Conservation (phyloP, 1,284 basidiomycete genomes). For the Leccinum cinnamomeum region DNA sequence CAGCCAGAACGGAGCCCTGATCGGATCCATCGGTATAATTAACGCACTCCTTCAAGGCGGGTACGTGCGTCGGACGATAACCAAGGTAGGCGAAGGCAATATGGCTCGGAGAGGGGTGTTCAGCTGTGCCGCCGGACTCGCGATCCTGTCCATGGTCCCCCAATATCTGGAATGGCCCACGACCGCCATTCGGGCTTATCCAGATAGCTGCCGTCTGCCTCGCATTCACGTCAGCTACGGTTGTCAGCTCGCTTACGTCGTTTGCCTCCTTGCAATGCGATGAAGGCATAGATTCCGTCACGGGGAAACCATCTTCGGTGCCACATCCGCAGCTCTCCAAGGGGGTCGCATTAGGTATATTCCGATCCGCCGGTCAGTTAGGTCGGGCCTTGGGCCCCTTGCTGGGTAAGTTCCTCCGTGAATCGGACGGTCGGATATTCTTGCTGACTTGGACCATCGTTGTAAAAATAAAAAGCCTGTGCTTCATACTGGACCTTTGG, state of each 20-base stretch:
- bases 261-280: slow-evolving; percentile 86
- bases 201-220: slow-evolving; percentile 77
- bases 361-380: slow-evolving; percentile 86
- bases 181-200: slow-evolving; percentile 57
- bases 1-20: slow-evolving; percentile 83
- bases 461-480: slow-evolving; percentile 52
- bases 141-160: slow-evolving; percentile 70
- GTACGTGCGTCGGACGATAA: slow-evolving; percentile 77
- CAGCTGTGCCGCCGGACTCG: slow-evolving; percentile 68
- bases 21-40: slow-evolving; percentile 85
- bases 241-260: slow-evolving; percentile 86
- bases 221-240: slow-evolving; percentile 89
- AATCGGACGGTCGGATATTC: neutral
- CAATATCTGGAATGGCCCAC: slow-evolving; percentile 43
- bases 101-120: slow-evolving; percentile 79
- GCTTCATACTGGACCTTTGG: slow-evolving; percentile 87
- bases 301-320: slow-evolving; percentile 52
- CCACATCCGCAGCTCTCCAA: slow-evolving; percentile 68
- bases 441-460: slow-evolving; percentile 11
- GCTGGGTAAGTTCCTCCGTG: slow-evolving; percentile 53
- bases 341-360: slow-evolving; percentile 81
- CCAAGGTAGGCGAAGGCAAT: slow-evolving; percentile 69
- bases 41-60: slow-evolving; percentile 88
- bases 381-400: slow-evolving; percentile 88
- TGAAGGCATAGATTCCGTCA: slow-evolving; percentile 57